These are phyloP conservation scores for Oemleria cerasiformis DNA, from an alignment of 306 rosid genomes.

Conservation along the genomic window DNA sequence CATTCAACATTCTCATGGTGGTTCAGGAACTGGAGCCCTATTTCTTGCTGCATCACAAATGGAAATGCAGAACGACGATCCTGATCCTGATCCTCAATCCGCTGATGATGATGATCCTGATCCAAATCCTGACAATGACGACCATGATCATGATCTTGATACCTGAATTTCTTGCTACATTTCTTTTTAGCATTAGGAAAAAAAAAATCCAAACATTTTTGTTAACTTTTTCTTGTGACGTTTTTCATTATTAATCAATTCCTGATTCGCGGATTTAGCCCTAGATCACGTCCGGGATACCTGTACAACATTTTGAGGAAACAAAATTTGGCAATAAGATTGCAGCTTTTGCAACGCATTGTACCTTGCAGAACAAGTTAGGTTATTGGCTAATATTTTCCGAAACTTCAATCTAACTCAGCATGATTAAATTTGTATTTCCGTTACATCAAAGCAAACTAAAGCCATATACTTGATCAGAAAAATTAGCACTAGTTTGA, in stretches of 20 bases:
- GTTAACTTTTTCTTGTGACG: not conserved
- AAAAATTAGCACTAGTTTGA: not conserved
- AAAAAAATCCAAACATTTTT: not conserved
- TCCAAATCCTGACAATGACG: not conserved
- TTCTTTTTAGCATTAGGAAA: not conserved
- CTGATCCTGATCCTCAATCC: not conserved
- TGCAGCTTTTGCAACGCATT: slow-evolving; percentile 1
- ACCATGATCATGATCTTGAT: not conserved
- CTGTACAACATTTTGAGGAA: not conserved
- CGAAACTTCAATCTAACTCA: not conserved
- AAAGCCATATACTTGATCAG: not conserved
- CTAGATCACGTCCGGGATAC: not conserved
- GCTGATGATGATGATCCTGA: not conserved
- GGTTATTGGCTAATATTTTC: not conserved
- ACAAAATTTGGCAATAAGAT: not conserved
- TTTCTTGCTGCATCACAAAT: slow-evolving; percentile 61
- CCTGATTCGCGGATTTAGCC: not conserved
- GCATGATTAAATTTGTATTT: not conserved
- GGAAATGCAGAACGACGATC: slow-evolving; percentile 13
- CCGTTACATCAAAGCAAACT: not conserved
- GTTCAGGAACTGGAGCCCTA: slow-evolving; percentile 61
- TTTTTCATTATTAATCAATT: not conserved
- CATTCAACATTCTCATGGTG: slow-evolving; percentile 63
- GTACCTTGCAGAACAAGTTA: not conserved
- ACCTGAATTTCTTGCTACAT: not conserved